Base-by-base conservation (phyloP, 768 basidiomycete species). In the Cubamyces lactineus region DNA sequence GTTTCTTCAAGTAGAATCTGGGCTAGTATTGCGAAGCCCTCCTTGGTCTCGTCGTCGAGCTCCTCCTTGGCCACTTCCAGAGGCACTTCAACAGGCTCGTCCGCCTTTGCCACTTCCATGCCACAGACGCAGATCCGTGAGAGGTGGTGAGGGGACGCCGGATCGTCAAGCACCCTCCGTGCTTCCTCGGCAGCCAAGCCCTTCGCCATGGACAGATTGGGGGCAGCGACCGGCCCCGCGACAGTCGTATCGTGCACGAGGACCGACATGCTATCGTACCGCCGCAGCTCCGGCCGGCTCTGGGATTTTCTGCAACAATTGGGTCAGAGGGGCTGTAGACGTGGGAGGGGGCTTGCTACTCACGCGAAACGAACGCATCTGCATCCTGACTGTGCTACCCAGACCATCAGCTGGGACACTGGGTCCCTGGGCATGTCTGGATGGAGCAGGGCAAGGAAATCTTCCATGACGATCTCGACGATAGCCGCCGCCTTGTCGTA, bases 381-480 rank as follows among this genome's bases (percentile, higher is more conserved):
- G 65, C 92, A 94, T 0, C 89, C 88, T 12, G 74, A 67, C 38
- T 76, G 73, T 1, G 82, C 84, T 1, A 83, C 75, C 88, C 88
- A 94, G 40, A 87, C 77, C 75, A 86, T 78, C 56, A 96, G 75
- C 61, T 86, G 83, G 1, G 88, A 85, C 12, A 91, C 83, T 2
- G 94, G 94, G 70, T 96, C 89, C 61, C 79, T 78, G 17, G 82
- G 81, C 59, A 90, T 72, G 30, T 81, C 78, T 1, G 87, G 87
- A 0, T 80, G 80, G 17, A 94, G 76, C 0, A 77, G 77, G 7
- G 75, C 80, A 28, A 96, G 73, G 2, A 94, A 77, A 43, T 90
- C 89, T 24, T 78, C 77, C 85, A 95, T 88, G 21, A 86, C 75
- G 46, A 77, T 65, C 71, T 88, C 84, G 21, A 87, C 80, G 17